These are phyloP conservation scores for Carex myosuroides DNA, from an alignment of 176 grass and related monocot genomes.

Conservation along the genomic window DNA sequence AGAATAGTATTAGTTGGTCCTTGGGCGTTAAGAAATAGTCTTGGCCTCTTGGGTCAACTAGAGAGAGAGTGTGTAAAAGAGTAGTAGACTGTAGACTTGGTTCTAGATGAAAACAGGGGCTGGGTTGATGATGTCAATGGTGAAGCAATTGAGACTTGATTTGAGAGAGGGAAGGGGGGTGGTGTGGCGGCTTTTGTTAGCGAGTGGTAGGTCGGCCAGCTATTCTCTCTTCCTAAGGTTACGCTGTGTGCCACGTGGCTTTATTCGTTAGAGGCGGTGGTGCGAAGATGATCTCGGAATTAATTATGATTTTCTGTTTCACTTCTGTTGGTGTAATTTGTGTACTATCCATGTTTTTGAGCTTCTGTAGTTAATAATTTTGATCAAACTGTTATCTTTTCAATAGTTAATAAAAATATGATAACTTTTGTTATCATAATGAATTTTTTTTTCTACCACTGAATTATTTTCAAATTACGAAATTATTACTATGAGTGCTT, in stretches of 20 bases:
- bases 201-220: conserved; percentile 11
- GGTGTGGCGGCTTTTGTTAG: not conserved
- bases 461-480: too few relatives aligned
- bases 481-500: not conserved
- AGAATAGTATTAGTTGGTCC: not conserved
- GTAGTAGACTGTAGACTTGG: conserved; percentile 7
- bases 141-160: not conserved
- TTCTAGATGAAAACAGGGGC: not conserved
- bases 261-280: conserved; percentile 4
- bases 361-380: not conserved
- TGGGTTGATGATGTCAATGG: not conserved
- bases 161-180: not conserved
- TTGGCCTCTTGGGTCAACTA: not conserved
- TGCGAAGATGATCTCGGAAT: not conserved
- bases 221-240: conserved; percentile 9
- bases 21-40: not conserved
- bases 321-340: too few relatives aligned
- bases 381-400: not conserved
- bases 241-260: conserved; percentile 12
- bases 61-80: not conserved
- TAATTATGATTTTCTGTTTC: not conserved
- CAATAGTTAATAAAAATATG: not conserved
- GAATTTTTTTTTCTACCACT: too few relatives aligned
- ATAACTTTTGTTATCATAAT: not conserved
- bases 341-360: not conserved